Conservation (phyloP, 2,329 filamentous ascomycete species). For the Sclerotinia subarctica region DNA sequence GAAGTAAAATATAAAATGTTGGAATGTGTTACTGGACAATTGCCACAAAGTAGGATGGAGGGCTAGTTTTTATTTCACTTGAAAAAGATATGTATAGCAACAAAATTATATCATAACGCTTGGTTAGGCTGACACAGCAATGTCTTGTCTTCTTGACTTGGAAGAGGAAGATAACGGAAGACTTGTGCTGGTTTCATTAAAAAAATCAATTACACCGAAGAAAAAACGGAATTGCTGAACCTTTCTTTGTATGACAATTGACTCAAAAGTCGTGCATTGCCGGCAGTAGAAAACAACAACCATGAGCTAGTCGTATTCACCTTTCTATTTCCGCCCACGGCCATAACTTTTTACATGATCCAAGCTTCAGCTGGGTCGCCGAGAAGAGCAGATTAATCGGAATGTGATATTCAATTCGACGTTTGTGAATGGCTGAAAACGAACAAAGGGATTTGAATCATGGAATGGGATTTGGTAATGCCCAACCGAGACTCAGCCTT, state of each 20-base stretch:
- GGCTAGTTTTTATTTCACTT: conserved; percentile 7
- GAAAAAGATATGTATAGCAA: conserved; percentile 2
- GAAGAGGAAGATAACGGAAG: conserved; percentile 16
- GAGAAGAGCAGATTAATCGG: background rate
- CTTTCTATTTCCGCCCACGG: background rate
- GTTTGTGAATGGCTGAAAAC: background rate
- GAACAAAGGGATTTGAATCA: background rate
- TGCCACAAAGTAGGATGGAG: conserved; percentile 1
- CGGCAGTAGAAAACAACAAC: background rate
- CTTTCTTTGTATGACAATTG: conserved; percentile 3
- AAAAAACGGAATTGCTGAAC: conserved; percentile 6
- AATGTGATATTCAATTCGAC: background rate
- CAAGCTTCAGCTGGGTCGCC: background rate
- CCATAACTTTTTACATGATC: background rate
- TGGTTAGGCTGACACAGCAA: background rate
- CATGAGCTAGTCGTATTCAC: background rate
- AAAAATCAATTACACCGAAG: background rate
- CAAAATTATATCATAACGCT: background rate
- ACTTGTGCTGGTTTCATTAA: background rate
- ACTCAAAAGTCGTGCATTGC: background rate
- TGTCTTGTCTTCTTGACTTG: background rate
- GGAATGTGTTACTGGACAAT: background rate
- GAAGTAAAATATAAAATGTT: background rate
- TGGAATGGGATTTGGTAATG: background rate
- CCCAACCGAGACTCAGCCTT: conserved; percentile 6